Base-by-base conservation (phyloP, 257 asterid species). In the Rhazya stricta region DNA sequence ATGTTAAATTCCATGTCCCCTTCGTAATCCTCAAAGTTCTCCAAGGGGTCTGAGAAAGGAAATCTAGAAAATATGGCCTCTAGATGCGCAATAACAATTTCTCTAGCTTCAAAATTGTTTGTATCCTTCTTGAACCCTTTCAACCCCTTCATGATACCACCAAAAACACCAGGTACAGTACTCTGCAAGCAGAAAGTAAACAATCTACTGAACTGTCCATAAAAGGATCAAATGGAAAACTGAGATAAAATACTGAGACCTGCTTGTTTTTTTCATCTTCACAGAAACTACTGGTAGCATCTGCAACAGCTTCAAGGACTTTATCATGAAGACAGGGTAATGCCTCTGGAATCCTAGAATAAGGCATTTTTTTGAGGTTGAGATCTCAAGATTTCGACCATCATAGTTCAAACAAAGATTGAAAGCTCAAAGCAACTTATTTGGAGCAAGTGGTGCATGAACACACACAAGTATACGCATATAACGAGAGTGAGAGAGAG, bases 1-100 rank as follows among this genome's bases (percentile, higher is more conserved):
- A 92, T 85, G 74, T 86, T 83, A 73, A 95, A 85, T 48, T 87
- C 89, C 87, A 82, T 29, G 37, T 70, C 89, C 27, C 82, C 89
- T 54, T 79, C 77, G 72, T 86, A 87, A 77, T 51, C 74, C 46
- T 54, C 61, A 71, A 78, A 77, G 61, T 46, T 42, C 34, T 79
- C 70, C 48, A 80, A 73, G 45, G 88, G 80, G 71, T 83, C 88
- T n/a, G 98, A 95, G 80, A 89, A 95, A 18, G 96, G 99, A 76
- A 84, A 89, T 85, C 98, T 91, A 29, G 97, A 95, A 83, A 89
- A 90, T 82, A 89, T 88, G 76, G 75, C 76, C 84, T 91, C 98
- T 68, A 95, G 76, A 87, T 89, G 96, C 12, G 84, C 85, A 77
- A 83, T 63, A 81, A 88, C 16, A 72, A 42, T 69, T 66, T 84